Percentiles rank a stretch among this genome's conserved stretches.
Conservation (phyloP, 208 protist genomes). For the Leishmania major region DNA sequence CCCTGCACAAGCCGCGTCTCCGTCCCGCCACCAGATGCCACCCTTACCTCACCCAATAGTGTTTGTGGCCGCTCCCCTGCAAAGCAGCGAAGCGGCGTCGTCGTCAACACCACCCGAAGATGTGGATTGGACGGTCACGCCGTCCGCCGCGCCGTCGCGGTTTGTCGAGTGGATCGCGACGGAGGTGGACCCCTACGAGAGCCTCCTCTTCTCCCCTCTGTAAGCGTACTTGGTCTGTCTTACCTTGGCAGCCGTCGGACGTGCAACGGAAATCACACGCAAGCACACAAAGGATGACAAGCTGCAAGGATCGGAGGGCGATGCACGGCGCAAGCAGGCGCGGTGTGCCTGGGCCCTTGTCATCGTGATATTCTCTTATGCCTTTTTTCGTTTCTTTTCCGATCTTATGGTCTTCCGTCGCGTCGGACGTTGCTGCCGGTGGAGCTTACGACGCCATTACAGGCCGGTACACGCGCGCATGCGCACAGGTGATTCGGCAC, state of each 20-base stretch:
- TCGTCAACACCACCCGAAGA: neutral
- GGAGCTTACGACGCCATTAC: too few species aligned
- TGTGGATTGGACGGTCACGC: constrained; percentile 23
- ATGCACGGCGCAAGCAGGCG: too few species aligned
- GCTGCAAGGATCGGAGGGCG: neutral
- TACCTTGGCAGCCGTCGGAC: neutral
- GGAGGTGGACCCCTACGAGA: constrained; percentile 58
- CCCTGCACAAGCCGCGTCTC: neutral
- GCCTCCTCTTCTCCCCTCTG: constrained; percentile 33
- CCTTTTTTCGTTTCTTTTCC: too few species aligned
- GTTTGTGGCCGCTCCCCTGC: neutral
- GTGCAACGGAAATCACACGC: neutral
- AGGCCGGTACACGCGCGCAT: neutral
- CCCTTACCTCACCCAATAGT: neutral
- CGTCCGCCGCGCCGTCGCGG: constrained; percentile 33
- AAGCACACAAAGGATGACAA: neutral
- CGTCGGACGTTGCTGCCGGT: too few species aligned
- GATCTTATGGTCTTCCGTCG: too few species aligned
- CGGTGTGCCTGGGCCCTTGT: too few species aligned
- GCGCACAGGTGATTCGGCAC: neutral
- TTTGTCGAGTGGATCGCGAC: constrained; percentile 63
- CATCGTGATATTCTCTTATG: too few species aligned
- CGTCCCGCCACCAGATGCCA: neutral
- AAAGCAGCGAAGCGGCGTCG: neutral
- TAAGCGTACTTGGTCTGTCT: neutral